These are phyloP conservation scores for Datura wrightii DNA, from an alignment of 257 asterid genomes.

Conservation along the genomic window DNA sequence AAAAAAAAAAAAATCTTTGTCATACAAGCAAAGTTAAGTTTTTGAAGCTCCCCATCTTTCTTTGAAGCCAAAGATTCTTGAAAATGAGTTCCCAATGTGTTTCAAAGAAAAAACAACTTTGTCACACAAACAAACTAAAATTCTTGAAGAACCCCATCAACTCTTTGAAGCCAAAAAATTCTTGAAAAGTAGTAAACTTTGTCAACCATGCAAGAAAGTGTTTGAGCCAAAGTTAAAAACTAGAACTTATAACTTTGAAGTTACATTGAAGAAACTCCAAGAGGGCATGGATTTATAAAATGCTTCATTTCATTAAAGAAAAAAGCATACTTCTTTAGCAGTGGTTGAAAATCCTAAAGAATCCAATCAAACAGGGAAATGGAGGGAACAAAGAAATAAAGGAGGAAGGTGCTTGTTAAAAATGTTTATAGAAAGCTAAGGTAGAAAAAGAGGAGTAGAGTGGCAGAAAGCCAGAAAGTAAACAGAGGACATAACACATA, in stretches of 20 bases:
- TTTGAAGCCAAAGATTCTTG: neutral
- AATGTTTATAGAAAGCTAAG: conserved; percentile 60
- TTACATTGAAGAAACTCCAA: neutral
- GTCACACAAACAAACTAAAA: conserved; percentile 36
- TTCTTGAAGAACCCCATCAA: conserved; percentile 44
- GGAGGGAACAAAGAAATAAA: conserved; percentile 40
- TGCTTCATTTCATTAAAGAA: neutral
- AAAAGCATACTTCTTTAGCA: neutral
- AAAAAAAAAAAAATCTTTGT: neutral
- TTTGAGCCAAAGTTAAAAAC: neutral
- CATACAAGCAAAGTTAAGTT: neutral
- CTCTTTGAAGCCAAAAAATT: neutral
- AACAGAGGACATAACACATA: conserved; percentile 52
- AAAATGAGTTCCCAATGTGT: no score
- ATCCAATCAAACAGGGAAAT: conserved; percentile 38
- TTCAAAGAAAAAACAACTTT: conserved; percentile 44
- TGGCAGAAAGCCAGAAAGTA: conserved; percentile 41
- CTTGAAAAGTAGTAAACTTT: neutral
- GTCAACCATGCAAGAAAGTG: conserved; percentile 17
- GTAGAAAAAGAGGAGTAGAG: conserved; percentile 54
- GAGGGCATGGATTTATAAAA: neutral
- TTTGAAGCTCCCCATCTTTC: neutral
- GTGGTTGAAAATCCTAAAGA: conserved; percentile 33
- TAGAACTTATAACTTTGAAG: conserved; percentile 9
- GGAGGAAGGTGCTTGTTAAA: conserved; percentile 33